phyloP scores from a whole-genome alignment of 2,329 filamentous ascomycete species.

The Delphinella strobiligena region DNA sequence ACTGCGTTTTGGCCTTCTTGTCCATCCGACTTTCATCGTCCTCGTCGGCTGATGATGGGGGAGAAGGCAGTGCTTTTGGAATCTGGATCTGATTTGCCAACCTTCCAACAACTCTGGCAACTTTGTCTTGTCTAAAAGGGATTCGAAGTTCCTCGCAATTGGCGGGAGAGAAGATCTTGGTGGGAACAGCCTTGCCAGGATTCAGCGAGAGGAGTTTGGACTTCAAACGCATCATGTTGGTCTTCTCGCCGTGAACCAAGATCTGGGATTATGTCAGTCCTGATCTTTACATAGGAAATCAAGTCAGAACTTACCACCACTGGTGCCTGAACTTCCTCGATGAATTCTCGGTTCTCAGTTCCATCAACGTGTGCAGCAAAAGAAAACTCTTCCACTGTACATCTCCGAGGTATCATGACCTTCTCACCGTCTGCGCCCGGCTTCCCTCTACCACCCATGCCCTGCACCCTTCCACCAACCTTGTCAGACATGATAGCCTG shows the following conservation, averaged over 20 bases:
- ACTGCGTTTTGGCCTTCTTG: slow-evolving; percentile 17
- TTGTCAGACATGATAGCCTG: slow-evolving; percentile 71
- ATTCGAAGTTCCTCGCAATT: slow-evolving; percentile 94
- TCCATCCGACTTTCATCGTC: slow-evolving; percentile 19
- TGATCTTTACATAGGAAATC: too few species aligned
- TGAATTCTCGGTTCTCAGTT: slow-evolving; percentile 90
- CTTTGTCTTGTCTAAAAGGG: slow-evolving; percentile 89
- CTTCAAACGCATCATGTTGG: slow-evolving; percentile 96
- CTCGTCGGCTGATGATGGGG: slow-evolving; percentile 30
- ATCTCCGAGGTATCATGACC: slow-evolving; percentile 81
- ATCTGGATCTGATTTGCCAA: slow-evolving; percentile 66
- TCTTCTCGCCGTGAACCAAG: slow-evolving; percentile 89
- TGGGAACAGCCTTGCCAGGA: slow-evolving; percentile 63
- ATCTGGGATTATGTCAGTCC: slow-evolving; percentile 45
- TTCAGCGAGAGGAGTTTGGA: slow-evolving; percentile 92
- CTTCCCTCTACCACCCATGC: slow-evolving; percentile 49
- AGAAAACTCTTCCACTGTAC: slow-evolving; percentile 85
- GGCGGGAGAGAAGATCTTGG: slow-evolving; percentile 84
- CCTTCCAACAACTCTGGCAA: slow-evolving; percentile 90
- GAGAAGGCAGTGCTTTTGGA: slow-evolving; percentile 32
- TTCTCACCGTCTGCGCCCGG: slow-evolving; percentile 66
- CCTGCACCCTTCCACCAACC: slow-evolving; percentile 23
- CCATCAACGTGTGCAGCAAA: slow-evolving; percentile 97
- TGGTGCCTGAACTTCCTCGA: slow-evolving; percentile 82
- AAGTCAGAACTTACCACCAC: slow-evolving; percentile 61